These are phyloP conservation scores for Trichoderma semiorbis DNA, from an alignment of 2,329 filamentous ascomycete species.

Conservation along the genomic window DNA sequence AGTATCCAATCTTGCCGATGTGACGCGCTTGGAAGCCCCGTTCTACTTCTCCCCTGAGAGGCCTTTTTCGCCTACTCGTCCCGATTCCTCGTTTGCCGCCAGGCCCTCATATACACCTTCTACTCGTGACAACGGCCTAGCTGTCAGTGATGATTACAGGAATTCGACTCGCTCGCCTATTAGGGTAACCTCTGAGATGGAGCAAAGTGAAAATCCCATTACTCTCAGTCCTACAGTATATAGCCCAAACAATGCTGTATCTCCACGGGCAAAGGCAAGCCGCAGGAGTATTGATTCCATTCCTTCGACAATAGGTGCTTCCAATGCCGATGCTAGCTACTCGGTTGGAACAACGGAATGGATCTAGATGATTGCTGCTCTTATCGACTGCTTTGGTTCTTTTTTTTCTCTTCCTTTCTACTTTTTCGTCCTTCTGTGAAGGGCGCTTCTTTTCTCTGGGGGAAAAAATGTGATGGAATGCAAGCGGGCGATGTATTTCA, in stretches of 20 bases:
- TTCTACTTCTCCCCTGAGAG: slow-evolving; percentile 11
- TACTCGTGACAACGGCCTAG: background rate
- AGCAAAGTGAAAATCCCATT: slow-evolving; percentile 24
- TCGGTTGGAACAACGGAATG: slow-evolving; percentile 19
- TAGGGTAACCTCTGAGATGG: slow-evolving; percentile 24
- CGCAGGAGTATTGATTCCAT: background rate
- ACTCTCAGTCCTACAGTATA: slow-evolving; percentile 54
- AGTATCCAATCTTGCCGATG: slow-evolving; percentile 57
- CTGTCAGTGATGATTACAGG: background rate
- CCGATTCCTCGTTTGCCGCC: background rate
- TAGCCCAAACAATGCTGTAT: slow-evolving; percentile 30
- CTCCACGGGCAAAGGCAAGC: background rate
- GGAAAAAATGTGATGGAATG: background rate
- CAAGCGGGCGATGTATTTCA: background rate
- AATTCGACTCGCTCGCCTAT: slow-evolving; percentile 34
- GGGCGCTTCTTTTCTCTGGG: background rate
- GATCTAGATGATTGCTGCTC: slow-evolving; percentile 12
- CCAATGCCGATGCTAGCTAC: background rate
- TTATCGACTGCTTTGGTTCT: background rate
- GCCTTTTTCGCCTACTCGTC: background rate
- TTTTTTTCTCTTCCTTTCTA: background rate
- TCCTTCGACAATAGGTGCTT: background rate
- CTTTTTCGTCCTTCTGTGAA: background rate
- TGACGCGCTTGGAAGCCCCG: slow-evolving; percentile 33
- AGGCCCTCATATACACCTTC: background rate